Conservation (phyloP, 225 moss, liverwort and hornwort genomes). For the Pseudisothecium myosuroides region DNA sequence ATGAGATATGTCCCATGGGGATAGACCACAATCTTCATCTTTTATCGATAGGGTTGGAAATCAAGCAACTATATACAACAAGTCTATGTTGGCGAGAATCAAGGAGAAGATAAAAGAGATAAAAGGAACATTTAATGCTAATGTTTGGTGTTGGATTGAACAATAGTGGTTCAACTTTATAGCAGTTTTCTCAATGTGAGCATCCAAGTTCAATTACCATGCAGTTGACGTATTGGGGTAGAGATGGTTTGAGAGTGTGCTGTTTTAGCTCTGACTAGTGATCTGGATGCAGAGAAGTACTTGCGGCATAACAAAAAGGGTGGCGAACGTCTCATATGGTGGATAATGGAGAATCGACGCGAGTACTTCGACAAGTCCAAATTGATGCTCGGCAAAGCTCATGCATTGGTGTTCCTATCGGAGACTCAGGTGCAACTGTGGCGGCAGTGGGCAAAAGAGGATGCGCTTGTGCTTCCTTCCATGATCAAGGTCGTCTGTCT, state of each 20-base stretch:
- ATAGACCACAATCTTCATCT: background rate
- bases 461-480: constrained; percentile 32
- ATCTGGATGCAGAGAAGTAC: constrained; percentile 39
- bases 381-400: constrained; percentile 33
- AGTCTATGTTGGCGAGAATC: background rate
- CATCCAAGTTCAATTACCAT: background rate
- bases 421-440: constrained; percentile 44
- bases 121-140: background rate
- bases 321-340: constrained; percentile 57
- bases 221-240: background rate
- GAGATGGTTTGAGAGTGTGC: background rate
- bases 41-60: background rate
- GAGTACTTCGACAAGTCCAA: constrained; percentile 64
- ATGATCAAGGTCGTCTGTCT: constrained; percentile 30
- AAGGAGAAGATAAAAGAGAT: background rate
- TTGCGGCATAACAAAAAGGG: constrained; percentile 28
- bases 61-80: background rate
- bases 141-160: background rate
- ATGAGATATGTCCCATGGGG: background rate
- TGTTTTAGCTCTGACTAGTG: background rate
- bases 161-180: background rate
- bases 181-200: background rate
- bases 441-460: constrained; percentile 50
- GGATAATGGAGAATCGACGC: constrained; percentile 82
- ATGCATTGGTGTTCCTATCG: constrained; percentile 47